Base-by-base conservation (phyloP, 768 basidiomycete genomes). In the Postia placenta region DNA sequence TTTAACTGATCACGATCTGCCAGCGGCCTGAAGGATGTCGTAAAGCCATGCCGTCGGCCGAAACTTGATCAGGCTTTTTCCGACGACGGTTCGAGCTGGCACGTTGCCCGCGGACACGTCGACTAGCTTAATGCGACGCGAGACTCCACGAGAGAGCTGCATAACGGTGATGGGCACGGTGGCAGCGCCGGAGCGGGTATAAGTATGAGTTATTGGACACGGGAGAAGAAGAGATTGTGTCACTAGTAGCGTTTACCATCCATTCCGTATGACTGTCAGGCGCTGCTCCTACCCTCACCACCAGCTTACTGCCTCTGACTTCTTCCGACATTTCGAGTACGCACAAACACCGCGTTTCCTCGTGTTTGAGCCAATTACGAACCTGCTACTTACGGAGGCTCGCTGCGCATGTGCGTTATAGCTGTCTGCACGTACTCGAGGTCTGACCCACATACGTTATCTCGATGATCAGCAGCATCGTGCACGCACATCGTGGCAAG, bases 1-100 rank as follows among this genome's bases (percentile, higher is more conserved):
- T 99, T 3, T 95, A 96, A 49, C 92, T 94, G 67, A 98, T 80
- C 46, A 98, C 88, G 49, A 94, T 78, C 90, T 92, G 56, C 3
- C 4, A 33, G 2, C 7, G 15, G 20, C 15, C 39, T 52, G 51
- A 24, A 23, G 39, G 40, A 15, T n/a, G 22, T 25, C 15, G 37
- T 12, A n/a, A n/a, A n/a, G n/a, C n/a, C n/a, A n/a, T n/a, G 41
- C 48, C 42, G 48, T 30, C 45, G 56, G 60, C 54, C 63, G 58
- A 54, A 59, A 55, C 51, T 47, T 54, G 52, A 53, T 50, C 43
- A 59, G 55, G 55, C 60, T 56, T 52, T 57, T 60, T 55, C 62
- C 60, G 56, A 60, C 40, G 23, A 27, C 40, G n/a, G 45, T 19
- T 20, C 45, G 49, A 33, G 38, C 54, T 56, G 56, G 47, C 7